Percentiles rank a stretch among this genome's conserved stretches.
Conservation (phyloP, 2,329 filamentous ascomycete species). For the Fusarium phyllophilum region DNA sequence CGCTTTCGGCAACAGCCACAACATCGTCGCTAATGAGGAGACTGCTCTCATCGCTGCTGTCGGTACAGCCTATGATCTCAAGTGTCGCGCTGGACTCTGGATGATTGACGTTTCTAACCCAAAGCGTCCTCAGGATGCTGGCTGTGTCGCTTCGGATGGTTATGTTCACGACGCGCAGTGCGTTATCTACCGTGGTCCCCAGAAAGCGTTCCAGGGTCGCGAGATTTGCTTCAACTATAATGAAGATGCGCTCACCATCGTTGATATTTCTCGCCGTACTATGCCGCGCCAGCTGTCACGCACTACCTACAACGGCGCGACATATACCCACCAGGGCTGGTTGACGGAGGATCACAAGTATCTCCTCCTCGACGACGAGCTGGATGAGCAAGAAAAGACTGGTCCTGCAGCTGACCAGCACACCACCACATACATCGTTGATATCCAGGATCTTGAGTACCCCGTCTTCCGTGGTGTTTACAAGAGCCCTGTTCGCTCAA, state of each 20-base stretch:
- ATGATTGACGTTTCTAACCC: slow-evolving; percentile 13
- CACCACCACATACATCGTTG: slow-evolving; percentile 62
- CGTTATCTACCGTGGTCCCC: slow-evolving; percentile 3
- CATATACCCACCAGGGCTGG: slow-evolving; percentile 61
- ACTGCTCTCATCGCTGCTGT: not conserved
- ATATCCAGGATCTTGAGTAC: slow-evolving; percentile 53
- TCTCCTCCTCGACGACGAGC: slow-evolving; percentile 62
- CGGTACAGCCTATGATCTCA: not conserved
- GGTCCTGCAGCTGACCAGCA: slow-evolving; percentile 51
- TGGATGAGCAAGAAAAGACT: slow-evolving; percentile 58
- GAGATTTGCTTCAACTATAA: slow-evolving; percentile 21
- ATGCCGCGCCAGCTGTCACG: slow-evolving; percentile 12
- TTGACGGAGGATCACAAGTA: slow-evolving; percentile 57
- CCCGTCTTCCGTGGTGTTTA: slow-evolving; percentile 46
- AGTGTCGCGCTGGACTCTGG: slow-evolving; percentile 10
- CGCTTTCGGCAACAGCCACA: slow-evolving; percentile 10
- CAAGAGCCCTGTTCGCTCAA: slow-evolving; percentile 13
- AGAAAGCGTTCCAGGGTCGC: not conserved
- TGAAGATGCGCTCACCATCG: slow-evolving; percentile 8
- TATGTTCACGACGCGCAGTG: slow-evolving; percentile 14
- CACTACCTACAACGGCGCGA: slow-evolving; percentile 10
- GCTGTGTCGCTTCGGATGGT: not conserved
- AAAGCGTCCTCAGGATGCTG: not conserved
- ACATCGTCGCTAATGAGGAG: slow-evolving; percentile 9
- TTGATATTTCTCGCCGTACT: slow-evolving; percentile 7